Conservation (phyloP, 306 rosid species). For the Prunus mira region DNA sequence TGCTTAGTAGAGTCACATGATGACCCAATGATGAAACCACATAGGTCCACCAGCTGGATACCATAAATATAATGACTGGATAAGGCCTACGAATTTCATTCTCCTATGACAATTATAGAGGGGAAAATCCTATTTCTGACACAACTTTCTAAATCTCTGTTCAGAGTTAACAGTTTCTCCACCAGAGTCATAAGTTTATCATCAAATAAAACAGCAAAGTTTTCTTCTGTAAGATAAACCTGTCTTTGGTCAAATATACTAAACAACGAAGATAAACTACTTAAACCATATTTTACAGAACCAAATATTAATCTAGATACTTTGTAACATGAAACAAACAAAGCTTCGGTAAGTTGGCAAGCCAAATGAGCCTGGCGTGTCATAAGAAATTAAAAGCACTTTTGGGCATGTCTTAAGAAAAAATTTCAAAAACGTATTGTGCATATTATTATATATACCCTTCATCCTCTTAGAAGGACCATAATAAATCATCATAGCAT, state of each 20-base stretch:
- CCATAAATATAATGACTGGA: too few relatives aligned
- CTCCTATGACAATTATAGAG: neutral
- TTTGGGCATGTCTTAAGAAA: too few relatives aligned
- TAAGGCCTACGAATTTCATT: neutral
- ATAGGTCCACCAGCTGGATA: neutral
- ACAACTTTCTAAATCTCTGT: conserved; percentile 62
- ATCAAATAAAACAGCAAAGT: conserved; percentile 49
- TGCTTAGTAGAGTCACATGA: neutral
- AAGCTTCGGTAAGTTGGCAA: neutral
- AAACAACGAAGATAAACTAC: conserved; percentile 8
- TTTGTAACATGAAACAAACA: conserved; percentile 7
- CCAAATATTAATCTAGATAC: conserved; percentile 2
- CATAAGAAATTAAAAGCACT: too few relatives aligned
- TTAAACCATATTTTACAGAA: conserved; percentile 1
- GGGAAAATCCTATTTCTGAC: conserved; percentile 17
- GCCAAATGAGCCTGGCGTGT: conserved; percentile 12
- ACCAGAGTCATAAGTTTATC: conserved; percentile 67
- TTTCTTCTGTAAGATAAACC: neutral
- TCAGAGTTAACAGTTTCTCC: conserved; percentile 63
- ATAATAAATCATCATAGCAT: neutral
- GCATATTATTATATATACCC: conserved; percentile 11
- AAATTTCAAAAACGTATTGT: neutral
- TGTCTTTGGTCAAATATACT: conserved; percentile 23
- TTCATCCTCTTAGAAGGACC: neutral
- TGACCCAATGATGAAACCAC: neutral